These are phyloP conservation scores for Entomortierella parvispora DNA, from an alignment of 192 early-diverging fungal genomes.

Conservation along the genomic window DNA sequence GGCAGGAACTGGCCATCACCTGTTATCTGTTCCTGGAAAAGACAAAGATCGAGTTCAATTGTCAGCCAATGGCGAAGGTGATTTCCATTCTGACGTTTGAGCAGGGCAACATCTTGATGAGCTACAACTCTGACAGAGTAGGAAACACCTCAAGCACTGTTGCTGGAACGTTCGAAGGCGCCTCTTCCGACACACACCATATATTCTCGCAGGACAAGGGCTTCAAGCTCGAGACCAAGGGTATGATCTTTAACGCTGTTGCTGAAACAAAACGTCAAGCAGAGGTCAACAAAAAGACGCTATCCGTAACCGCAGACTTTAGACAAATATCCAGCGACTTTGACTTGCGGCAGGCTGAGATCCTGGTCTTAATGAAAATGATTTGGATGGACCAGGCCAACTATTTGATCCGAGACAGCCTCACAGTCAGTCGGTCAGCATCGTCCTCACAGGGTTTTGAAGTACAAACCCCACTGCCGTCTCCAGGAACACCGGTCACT, in stretches of 20 bases:
- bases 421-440: constrained; percentile 32
- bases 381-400: constrained; percentile 72
- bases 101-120: constrained; percentile 73
- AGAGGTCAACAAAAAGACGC: constrained; percentile 58
- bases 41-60: constrained; percentile 77
- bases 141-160: constrained; percentile 60
- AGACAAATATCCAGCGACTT: constrained; percentile 62
- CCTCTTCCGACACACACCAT: constrained; percentile 72
- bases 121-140: constrained; percentile 49
- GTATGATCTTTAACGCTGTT: constrained; percentile 70
- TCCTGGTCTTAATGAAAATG: constrained; percentile 72
- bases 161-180: constrained; percentile 65
- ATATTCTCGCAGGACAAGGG: constrained; percentile 77
- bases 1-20: constrained; percentile 56
- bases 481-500: background rate
- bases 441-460: constrained; percentile 33
- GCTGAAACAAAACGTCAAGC: constrained; percentile 61
- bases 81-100: constrained; percentile 73
- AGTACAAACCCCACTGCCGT: background rate
- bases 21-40: constrained; percentile 68
- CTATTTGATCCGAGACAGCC: constrained; percentile 46
- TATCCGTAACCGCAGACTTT: constrained; percentile 68
- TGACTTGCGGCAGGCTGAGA: constrained; percentile 79
- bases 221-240: constrained; percentile 65
- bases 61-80: constrained; percentile 80